Conservation (phyloP, 495 filamentous ascomycete species). For the Halenospora varia region DNA sequence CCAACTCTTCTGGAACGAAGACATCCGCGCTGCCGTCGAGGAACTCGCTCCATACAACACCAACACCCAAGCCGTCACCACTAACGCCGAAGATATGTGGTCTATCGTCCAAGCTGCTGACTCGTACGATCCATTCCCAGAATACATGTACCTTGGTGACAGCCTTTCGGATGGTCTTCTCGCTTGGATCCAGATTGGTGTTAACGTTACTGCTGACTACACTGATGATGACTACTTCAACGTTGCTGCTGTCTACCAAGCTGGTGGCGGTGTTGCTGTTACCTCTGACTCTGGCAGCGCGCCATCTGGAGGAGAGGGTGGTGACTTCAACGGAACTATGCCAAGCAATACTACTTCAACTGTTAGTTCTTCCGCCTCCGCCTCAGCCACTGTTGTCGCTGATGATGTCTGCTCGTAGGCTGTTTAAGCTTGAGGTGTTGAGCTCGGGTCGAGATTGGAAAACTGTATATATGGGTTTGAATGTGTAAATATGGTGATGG, state of each 20-base stretch:
- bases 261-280: conserved; percentile 14
- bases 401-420: neutral
- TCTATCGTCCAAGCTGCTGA: conserved; percentile 40
- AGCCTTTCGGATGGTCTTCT: conserved; percentile 47
- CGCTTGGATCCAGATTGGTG: conserved; percentile 51
- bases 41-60: conserved; percentile 45
- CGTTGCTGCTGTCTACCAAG: conserved; percentile 14
- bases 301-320: neutral
- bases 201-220: conserved; percentile 46
- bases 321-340: conserved; percentile 2
- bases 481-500: neutral
- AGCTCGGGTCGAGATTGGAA: no score
- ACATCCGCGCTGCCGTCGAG: conserved; percentile 44
- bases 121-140: conserved; percentile 52
- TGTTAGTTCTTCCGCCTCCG: neutral
- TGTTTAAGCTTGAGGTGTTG: no score
- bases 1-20: conserved; percentile 59
- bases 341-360: neutral
- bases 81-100: conserved; percentile 49
- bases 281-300: neutral
- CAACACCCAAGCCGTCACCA: conserved; percentile 45
- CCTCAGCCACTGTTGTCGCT: neutral
- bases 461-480: neutral
- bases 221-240: conserved; percentile 34
- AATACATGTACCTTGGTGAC: conserved; percentile 51